These are phyloP conservation scores for Sclerotinia borealis DNA, from an alignment of 2,329 filamentous ascomycete genomes.

Conservation along the genomic window DNA sequence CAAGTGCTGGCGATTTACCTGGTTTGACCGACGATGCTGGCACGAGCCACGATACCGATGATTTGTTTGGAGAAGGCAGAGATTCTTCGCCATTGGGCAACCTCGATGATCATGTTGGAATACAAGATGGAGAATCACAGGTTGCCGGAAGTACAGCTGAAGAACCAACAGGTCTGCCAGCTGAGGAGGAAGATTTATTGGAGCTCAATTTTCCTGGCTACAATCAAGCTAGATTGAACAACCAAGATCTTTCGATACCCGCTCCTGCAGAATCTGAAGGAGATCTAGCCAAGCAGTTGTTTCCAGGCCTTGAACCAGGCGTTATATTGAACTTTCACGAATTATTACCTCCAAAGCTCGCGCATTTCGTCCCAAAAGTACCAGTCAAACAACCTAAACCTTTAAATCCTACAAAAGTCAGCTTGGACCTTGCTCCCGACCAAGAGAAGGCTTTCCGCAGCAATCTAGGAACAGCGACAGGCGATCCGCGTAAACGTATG, in stretches of 20 bases:
- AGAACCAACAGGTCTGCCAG: constrained; percentile 20
- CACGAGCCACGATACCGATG: constrained; percentile 53
- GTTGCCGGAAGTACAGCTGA: constrained; percentile 16
- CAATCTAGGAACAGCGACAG: constrained; percentile 55
- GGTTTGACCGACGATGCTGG: constrained; percentile 50
- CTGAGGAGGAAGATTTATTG: constrained; percentile 23
- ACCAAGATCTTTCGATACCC: constrained; percentile 59
- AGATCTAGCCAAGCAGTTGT: constrained; percentile 72
- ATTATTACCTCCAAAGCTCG: constrained; percentile 74
- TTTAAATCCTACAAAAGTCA: constrained; percentile 80
- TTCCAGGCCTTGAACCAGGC: constrained; percentile 73
- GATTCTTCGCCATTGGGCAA: constrained; percentile 28
- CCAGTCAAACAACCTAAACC: constrained; percentile 75
- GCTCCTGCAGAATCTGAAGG: constrained; percentile 65
- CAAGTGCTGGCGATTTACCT: constrained; percentile 23
- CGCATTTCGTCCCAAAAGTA: constrained; percentile 71
- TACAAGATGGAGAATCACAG: constrained; percentile 16
- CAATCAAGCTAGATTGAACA: constrained; percentile 33
- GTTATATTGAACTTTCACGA: constrained; percentile 73
- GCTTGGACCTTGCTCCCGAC: constrained; percentile 77
- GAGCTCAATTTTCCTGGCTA: constrained; percentile 42
- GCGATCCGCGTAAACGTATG: constrained; percentile 49
- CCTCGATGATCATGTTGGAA: constrained; percentile 21
- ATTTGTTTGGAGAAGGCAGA: constrained; percentile 59
- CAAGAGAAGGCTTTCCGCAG: constrained; percentile 75